A percentile compares a stretch with the other conserved stretches of the same genome.
Evolutionary conservation across 2,329 filamentous ascomycete genomes (phyloP).

Genomic region (Mycosphaerella arachidis): DNA sequence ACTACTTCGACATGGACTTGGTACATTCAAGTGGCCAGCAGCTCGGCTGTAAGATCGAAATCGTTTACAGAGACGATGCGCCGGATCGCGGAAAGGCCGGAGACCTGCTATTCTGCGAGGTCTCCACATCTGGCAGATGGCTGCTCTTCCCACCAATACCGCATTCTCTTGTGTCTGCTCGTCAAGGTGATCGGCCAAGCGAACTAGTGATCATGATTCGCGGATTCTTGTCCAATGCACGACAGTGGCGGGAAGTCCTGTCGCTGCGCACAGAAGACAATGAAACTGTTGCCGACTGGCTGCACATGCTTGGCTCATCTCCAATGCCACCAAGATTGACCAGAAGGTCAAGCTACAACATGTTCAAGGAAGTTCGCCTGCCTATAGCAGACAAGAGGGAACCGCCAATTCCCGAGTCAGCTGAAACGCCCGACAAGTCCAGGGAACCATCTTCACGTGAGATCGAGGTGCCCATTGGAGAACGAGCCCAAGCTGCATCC

Average conservation of each 20-base stretch:
- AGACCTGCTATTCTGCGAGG: conserved; percentile 87
- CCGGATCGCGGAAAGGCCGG: conserved; percentile 63
- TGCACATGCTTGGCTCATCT: conserved; percentile 70
- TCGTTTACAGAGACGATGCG: conserved; percentile 77
- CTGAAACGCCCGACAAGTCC: conserved; percentile 16
- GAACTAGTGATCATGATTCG: conserved; percentile 86
- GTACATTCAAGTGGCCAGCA: conserved; percentile 85
- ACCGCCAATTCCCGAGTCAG: conserved; percentile 6
- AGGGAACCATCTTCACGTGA: conserved; percentile 41
- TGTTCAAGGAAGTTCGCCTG: conserved; percentile 20
- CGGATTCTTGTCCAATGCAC: conserved; percentile 56
- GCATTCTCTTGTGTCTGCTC: conserved; percentile 68
- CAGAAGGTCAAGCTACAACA: conserved; percentile 50
- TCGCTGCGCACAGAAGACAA: conserved; percentile 72
- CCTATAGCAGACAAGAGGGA: conserved; percentile 13
- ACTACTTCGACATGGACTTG: conserved; percentile 81
- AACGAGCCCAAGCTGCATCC: conserved; percentile 47
- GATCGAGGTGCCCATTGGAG: conserved; percentile 59
- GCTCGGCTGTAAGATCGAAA: conserved; percentile 81
- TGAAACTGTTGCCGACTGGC: conserved; percentile 77
- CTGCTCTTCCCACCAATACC: conserved; percentile 88
- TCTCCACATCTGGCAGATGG: conserved; percentile 73
- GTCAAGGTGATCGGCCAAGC: conserved; percentile 65
- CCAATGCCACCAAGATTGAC: conserved; percentile 55
- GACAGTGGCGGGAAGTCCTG: conserved; percentile 79